Evolutionary conservation across 2,329 filamentous ascomycete genomes (phyloP), one percentile per base, ranked within the genome.

Genomic region (Alternaria ventricosa): DNA sequence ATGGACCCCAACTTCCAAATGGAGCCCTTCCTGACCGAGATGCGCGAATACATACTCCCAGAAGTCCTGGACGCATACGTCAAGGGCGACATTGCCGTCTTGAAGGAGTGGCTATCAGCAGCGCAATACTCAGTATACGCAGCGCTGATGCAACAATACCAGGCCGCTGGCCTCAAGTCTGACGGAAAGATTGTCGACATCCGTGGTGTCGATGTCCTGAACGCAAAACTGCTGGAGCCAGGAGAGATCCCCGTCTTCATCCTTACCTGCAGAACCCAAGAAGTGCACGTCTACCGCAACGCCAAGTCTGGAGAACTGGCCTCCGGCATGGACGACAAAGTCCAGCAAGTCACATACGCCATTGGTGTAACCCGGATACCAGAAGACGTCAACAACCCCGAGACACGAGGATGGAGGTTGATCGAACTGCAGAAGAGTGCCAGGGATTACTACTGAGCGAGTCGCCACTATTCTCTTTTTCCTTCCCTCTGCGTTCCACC

Each of bases 381-480:
- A 3, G 96, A 99, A 78, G 96, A 99, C 72, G 95, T 98, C 71
- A 95, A 90, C 85, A 98, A 99, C 81, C 92, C 94, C 2, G 96
- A 99, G 84, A 99, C 96, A 11, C 88, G 94, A 77, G 96, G 96
- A 30, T 99, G 96, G 96, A 90, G 95, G 75, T 85, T 99, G 80
- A 98, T 99, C 78, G 96, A 99, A 84, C 89, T 99, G 85, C 96
- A 99, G 82, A 99, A 99, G 90, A 96, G 93, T 80, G 95, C 92
- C 60, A 89, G 96, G 76, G 96, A 99, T 83, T 98, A 92, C 75
- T 89, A 91, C 69, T 92, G 84, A 88, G 64, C 49, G 15, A 61
- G 36, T 67, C 63, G 43, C 49, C 22, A 20, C 30, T 46, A 36
- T 13, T 22, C 44, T 27, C 55, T 43, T 57, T 54, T 57, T 57